Evolutionary conservation across 2,329 filamentous ascomycete genomes (phyloP).

Genomic region (Penicillium griseofulvum): DNA sequence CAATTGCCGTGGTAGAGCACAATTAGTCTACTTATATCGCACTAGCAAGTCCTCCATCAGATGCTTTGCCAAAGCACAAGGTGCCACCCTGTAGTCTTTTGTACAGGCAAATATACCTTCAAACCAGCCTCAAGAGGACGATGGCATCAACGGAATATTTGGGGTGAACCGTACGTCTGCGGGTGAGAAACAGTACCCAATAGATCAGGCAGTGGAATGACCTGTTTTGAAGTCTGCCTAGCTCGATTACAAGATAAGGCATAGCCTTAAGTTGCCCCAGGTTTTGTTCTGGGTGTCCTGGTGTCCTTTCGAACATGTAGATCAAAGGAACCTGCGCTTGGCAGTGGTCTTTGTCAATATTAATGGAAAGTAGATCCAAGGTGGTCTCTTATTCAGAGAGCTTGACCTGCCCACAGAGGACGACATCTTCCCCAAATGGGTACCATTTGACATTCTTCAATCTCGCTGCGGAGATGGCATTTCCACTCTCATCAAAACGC

Average conservation of each 20-base stretch:
- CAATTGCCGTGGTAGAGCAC: neutral
- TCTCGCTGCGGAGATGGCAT: constrained; percentile 61
- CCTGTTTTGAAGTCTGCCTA: too few relatives aligned
- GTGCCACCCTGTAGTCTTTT: neutral
- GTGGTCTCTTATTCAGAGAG: neutral
- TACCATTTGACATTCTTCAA: constrained; percentile 65
- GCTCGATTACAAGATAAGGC: neutral
- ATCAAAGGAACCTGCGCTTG: neutral
- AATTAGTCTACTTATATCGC: neutral
- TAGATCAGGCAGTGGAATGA: neutral
- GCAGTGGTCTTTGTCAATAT: neutral
- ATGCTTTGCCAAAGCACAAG: neutral
- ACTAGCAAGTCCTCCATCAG: neutral
- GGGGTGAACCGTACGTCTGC: neutral
- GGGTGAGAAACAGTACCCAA: neutral
- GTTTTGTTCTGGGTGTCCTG: too few relatives aligned
- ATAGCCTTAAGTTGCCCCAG: too few relatives aligned
- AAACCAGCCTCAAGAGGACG: neutral
- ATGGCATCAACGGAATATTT: neutral
- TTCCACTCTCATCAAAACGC: constrained; percentile 48
- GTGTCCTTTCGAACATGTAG: neutral
- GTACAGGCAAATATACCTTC: neutral
- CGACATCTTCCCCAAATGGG: constrained; percentile 74
- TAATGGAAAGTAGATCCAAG: too few relatives aligned
- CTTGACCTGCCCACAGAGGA: constrained; percentile 66